Evolutionary conservation across 306 rosid species (phyloP), one percentile per base, ranked within the genome.

Genomic region (Quercus agrifolia): DNA sequence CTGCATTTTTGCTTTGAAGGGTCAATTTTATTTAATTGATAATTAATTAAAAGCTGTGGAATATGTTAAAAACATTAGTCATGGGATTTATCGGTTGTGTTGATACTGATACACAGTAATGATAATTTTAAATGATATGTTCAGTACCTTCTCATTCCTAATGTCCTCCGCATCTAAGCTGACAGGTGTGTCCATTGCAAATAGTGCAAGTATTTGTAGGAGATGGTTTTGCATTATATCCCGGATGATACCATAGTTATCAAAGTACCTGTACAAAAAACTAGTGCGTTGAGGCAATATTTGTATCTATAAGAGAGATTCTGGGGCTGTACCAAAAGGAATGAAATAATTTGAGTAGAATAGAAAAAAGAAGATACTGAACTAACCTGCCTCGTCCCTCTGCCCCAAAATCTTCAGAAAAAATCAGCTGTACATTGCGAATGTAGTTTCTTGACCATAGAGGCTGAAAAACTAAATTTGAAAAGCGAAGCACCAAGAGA

Each of bases 151-250:
- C 88, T 93, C 98, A 52, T 93, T 95, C 86, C 99, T 85, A 69
- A 95, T 77, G 83, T 95, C 99, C 89, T 95, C 99, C 7, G 98
- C 99, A 77, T 86, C 96, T 86, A 95, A 87, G 89, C 99, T 95
- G 67, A 95, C 98, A 12, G 99, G 98, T 2, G 99, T 91, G 85
- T 92, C 99, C 99, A 95, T 95, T 18, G 98, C 94, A 90, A 95
- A 95, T 70, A 95, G 70, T 11, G 99, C 94, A 14, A 95, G 79
- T 80, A 93, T 95, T 95, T 95, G 99, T 68, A 95, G 89, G 74
- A 95, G 99, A 85, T 95, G 99, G 77, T 95, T 95, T 89, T 92
- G 99, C 96, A 93, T 93, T 77, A 95, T 95, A 77, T 95, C 98
- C 11, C 98, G 92, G 61, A 95, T 93, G 79, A 95, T 93, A 74